Conservation (phyloP, 129 eudicot species). For the Sambucus nigra region DNA sequence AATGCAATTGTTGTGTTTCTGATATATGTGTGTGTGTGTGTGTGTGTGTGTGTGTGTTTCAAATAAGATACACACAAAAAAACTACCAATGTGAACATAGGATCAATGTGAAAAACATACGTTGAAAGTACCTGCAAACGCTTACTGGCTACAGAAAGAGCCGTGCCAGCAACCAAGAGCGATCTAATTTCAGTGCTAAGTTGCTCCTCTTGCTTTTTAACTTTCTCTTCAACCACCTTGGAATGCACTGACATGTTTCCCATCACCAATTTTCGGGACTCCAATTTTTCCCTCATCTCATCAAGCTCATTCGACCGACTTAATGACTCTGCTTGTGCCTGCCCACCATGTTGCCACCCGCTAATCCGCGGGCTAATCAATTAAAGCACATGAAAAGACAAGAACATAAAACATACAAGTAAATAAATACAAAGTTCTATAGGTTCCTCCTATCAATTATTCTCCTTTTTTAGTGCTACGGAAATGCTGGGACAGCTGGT, state of each 20-base stretch:
- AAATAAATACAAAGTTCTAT: too few relatives aligned
- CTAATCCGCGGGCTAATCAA: conserved; percentile 14
- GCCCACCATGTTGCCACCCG: conserved; percentile 25
- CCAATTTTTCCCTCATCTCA: conserved; percentile 75
- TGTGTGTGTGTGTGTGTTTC: too few relatives aligned
- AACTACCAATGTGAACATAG: too few relatives aligned
- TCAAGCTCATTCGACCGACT: conserved; percentile 64
- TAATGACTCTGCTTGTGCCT: conserved; percentile 68
- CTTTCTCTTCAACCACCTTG: conserved; percentile 76
- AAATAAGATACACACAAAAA: too few relatives aligned
- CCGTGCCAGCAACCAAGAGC: conserved; percentile 65
- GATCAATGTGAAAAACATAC: background rate
- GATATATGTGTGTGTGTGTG: too few relatives aligned
- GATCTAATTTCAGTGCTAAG: conserved; percentile 77
- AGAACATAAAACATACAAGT: background rate
- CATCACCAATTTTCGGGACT: conserved; percentile 66
- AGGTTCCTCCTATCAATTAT: too few relatives aligned
- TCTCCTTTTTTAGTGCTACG: background rate
- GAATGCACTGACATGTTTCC: conserved; percentile 80
- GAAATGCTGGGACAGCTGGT: background rate
- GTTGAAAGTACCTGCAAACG: conserved; percentile 52
- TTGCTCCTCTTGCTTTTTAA: conserved; percentile 78
- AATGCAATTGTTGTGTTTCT: too few relatives aligned
- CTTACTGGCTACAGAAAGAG: conserved; percentile 75
- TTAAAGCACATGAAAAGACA: conserved; percentile 12